phyloP scores from a whole-genome alignment of 164 flowering plant genomes.

The Chimonanthus praecox region DNA sequence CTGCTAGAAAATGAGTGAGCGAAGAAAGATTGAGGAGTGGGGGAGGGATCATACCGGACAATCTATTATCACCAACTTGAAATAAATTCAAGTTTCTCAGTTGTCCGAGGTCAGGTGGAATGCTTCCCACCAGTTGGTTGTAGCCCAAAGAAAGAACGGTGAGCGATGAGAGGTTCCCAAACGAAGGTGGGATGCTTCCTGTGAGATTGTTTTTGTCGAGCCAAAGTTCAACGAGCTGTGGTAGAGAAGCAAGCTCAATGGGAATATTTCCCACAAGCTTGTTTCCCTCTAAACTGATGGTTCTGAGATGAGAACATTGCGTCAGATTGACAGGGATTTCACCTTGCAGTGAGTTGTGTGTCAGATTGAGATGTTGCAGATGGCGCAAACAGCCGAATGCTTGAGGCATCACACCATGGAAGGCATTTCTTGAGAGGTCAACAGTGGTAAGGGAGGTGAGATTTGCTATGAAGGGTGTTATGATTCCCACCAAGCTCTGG shows the following conservation, averaged over 20 bases:
- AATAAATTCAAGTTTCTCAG: not conserved
- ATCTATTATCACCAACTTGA: not conserved
- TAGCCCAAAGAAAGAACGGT: not conserved
- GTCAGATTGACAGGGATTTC: conserved; percentile 5
- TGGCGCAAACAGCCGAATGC: conserved; percentile 7
- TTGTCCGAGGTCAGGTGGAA: conserved; percentile 1
- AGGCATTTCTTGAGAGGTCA: not conserved
- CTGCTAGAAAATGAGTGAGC: not conserved
- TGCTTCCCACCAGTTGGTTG: not conserved
- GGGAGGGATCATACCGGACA: not conserved
- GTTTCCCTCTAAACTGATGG: not conserved
- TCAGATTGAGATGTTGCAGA: not conserved
- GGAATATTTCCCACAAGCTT: conserved; percentile 3
- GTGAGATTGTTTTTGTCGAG: not conserved
- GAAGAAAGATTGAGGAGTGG: not conserved
- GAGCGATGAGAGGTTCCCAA: conserved; percentile 13
- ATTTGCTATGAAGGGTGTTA: conserved; percentile 8
- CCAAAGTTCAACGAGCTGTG: not conserved
- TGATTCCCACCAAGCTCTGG: not conserved
- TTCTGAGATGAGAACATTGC: not conserved
- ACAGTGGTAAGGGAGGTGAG: conserved; percentile 7
- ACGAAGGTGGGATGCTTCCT: conserved; percentile 4
- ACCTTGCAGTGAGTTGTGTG: not conserved
- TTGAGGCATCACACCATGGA: conserved; percentile 8
- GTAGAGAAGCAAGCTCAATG: not conserved